phyloP scores from a whole-genome alignment of 148 eudicot species.

The Mesembryanthemum crystallinum region DNA sequence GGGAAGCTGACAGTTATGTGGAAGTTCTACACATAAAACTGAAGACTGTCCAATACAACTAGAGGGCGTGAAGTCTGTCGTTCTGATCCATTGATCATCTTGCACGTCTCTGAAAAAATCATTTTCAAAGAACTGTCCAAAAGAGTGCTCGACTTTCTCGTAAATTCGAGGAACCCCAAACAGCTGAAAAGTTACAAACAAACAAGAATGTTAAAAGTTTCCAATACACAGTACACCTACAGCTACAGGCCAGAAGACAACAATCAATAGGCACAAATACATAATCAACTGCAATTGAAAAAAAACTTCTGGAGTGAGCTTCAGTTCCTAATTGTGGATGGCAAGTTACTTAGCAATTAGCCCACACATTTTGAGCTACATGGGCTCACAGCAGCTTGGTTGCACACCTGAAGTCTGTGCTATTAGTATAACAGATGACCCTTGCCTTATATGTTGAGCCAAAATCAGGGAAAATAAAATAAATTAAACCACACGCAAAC shows the following conservation, averaged over 20 bases:
- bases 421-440: background rate
- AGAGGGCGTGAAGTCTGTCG: conserved; percentile 70
- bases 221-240: background rate
- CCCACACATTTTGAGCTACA: background rate
- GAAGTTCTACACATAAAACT: conserved; percentile 62
- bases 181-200: conserved; percentile 40
- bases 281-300: background rate
- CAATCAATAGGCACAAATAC: background rate
- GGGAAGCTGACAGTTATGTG: conserved; percentile 37
- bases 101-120: conserved; percentile 43
- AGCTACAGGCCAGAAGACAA: background rate
- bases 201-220: background rate
- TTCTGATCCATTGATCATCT: conserved; percentile 73
- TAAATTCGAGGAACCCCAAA: conserved; percentile 67
- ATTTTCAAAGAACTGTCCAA: conserved; percentile 4
- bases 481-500: too few species aligned
- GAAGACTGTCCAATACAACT: conserved; percentile 70
- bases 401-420: background rate
- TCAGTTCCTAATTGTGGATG: background rate
- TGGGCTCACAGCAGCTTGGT: background rate
- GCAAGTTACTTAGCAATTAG: background rate
- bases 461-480: too few species aligned
- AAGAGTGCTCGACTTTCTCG: conserved; percentile 36
- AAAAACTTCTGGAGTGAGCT: background rate
- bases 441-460: too few species aligned